Evolutionary conservation across 2,329 filamentous ascomycete genomes (phyloP).

Genomic region (Pyricularia sp.): DNA sequence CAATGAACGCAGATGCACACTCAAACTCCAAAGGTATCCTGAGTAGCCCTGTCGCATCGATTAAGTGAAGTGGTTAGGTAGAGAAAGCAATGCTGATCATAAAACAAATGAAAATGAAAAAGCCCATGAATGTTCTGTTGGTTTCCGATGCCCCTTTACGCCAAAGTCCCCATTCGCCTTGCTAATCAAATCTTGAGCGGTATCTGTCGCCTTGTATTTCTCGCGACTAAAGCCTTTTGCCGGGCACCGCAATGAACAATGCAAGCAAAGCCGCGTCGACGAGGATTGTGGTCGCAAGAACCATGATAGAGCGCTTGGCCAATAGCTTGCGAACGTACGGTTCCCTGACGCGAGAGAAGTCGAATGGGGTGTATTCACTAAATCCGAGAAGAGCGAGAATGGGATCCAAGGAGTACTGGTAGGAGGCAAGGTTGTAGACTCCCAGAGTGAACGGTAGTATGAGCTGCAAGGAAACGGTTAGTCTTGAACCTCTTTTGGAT

Average conservation of each 20-base stretch:
- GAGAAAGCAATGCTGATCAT: background rate
- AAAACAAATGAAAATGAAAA: background rate
- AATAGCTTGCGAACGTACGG: constrained; percentile 82
- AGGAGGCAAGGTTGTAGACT: constrained; percentile 76
- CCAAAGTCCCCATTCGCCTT: constrained; percentile 2
- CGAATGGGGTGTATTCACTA: constrained; percentile 95
- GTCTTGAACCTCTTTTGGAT: background rate
- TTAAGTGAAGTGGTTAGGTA: background rate
- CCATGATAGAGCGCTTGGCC: constrained; percentile 69
- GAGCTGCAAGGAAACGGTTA: constrained; percentile 21
- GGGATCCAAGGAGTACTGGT: constrained; percentile 92
- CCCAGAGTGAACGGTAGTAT: constrained; percentile 88
- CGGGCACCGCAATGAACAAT: constrained; percentile 89
- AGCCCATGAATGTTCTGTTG: background rate
- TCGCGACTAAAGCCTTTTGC: constrained; percentile 52
- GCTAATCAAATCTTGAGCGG: background rate
- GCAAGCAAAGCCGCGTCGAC: constrained; percentile 73
- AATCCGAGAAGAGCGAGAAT: constrained; percentile 76
- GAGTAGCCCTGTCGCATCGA: background rate
- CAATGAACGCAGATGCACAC: background rate
- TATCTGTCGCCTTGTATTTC: background rate
- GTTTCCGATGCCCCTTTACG: background rate
- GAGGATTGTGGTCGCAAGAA: constrained; percentile 60
- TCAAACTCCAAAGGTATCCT: background rate
- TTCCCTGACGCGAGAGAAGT: constrained; percentile 77